Evolutionary conservation across 2,329 filamentous ascomycete genomes (phyloP), one percentile per base, ranked within the genome.

Genomic region (Curvularia sp.): DNA sequence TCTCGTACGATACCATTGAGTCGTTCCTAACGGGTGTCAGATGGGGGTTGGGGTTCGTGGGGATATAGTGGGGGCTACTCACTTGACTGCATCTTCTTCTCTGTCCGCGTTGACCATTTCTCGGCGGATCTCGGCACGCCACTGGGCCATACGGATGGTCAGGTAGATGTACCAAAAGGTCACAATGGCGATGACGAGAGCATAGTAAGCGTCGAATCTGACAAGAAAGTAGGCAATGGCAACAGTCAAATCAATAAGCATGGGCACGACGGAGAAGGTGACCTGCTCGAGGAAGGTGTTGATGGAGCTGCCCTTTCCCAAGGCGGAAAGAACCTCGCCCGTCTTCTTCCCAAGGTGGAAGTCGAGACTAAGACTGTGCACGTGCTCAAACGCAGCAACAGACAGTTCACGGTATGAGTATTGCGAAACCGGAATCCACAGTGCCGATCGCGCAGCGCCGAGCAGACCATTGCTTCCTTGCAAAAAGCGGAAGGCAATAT

Each of bases 281-380:
- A 97, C 88, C 77, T 97, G 93, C 78, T 98, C 95, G 55, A 99
- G 84, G 75, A 99, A 99, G 5, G 90, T 92, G 73, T 98, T 98
- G 81, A 99, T 96, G 3, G 94, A 91, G 60, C 90, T 93, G 45
- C 95, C 95, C 77, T 99, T 99, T 80, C 95, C 97, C 64, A 99
- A 83, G 0, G 95, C 95, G 13, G 94, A 98, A 15, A 98, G 82
- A 9, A 99, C 93, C 78, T 99, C 95, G 62, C 95, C 95, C 0
- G 95, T 99, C 72, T 94, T 92, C 80, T 99, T 99, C 51, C 92
- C 93, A 3, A 98, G 85, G 74, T 99, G 95, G 72, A 99, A 99
- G 75, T 98, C 95, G 65, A 98, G 84, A 76, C 93, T 97, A 32
- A 99, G 87, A 49, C 90, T 89, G 77, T 99, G 95, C 21, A 99